These are phyloP conservation scores for Amyloporia xantha DNA, from an alignment of 768 basidiomycete genomes.

Conservation along the genomic window DNA sequence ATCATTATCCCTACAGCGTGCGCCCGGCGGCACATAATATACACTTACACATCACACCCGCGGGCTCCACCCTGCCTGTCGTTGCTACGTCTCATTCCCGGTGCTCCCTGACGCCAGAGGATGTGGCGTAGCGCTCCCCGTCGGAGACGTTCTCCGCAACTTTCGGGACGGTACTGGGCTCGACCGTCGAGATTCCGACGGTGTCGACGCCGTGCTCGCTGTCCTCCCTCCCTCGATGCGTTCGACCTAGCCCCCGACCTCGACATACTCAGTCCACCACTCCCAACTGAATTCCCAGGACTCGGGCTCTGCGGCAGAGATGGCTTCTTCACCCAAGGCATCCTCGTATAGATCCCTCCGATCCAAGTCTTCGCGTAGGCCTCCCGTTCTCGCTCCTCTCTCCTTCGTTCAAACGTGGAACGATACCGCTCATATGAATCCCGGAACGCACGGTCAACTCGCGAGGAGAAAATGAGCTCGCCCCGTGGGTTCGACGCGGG, in stretches of 20 bases:
- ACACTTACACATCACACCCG: not conserved
- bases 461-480: conserved; percentile 92
- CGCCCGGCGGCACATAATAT: too few relatives aligned
- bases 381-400: conserved; percentile 55
- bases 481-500: conserved; percentile 87
- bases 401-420: conserved; percentile 71
- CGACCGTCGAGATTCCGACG: conserved; percentile 3
- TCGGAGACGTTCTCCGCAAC: not conserved
- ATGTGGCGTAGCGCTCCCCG: not conserved
- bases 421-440: conserved; percentile 94
- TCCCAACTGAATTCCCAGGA: too few relatives aligned
- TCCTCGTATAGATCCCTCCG: conserved; percentile 23
- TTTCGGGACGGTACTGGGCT: conserved; percentile 1
- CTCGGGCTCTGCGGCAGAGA: too few relatives aligned
- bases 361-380: conserved; percentile 25
- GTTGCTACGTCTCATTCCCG: not conserved
- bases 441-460: conserved; percentile 74
- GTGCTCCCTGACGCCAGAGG: not conserved
- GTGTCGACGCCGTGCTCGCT: not conserved
- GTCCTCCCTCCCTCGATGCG: not conserved
- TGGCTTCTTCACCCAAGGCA: conserved; percentile 19
- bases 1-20: too few relatives aligned
- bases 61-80: not conserved
- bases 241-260: conserved; percentile 1
- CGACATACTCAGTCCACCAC: not conserved